phyloP scores from a whole-genome alignment of 179 eudicot species.

The Heliamphora pulchella region DNA sequence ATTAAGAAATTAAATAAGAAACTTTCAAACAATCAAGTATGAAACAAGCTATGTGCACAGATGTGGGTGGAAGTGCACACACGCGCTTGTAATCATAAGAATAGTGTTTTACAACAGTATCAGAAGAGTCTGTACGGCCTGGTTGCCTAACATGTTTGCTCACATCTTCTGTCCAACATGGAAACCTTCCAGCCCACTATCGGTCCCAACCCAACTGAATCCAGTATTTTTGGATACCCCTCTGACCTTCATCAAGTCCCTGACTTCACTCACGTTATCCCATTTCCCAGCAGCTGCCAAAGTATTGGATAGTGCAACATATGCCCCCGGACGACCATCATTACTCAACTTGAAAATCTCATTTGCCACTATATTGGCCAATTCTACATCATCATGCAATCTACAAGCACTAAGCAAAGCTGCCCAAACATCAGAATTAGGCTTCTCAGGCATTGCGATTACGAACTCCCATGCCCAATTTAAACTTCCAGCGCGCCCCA shows the following conservation, averaged over 20 bases:
- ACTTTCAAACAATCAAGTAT: neutral
- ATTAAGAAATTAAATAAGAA: neutral
- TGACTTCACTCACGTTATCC: slow-evolving; percentile 64
- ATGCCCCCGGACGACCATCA: slow-evolving; percentile 68
- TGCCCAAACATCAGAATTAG: slow-evolving; percentile 91
- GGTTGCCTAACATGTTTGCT: neutral
- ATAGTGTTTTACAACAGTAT: slow-evolving; percentile 4
- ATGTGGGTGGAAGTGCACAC: too few species aligned
- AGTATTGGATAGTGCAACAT: slow-evolving; percentile 68
- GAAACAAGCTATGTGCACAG: too few species aligned
- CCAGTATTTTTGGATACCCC: slow-evolving; percentile 65
- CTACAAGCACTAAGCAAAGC: slow-evolving; percentile 71
- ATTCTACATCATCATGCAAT: slow-evolving; percentile 67
- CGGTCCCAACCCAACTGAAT: slow-evolving; percentile 63
- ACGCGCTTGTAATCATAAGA: neutral
- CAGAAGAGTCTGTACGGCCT: neutral
- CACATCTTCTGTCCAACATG: slow-evolving; percentile 30
- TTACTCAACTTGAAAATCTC: slow-evolving; percentile 54
- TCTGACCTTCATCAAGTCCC: slow-evolving; percentile 78
- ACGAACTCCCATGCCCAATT: slow-evolving; percentile 58
- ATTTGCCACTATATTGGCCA: slow-evolving; percentile 61
- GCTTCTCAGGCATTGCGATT: slow-evolving; percentile 63
- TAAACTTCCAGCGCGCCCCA: slow-evolving; percentile 72
- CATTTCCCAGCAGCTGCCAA: slow-evolving; percentile 79
- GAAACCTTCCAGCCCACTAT: slow-evolving; percentile 36